Evolutionary conservation across 495 filamentous ascomycete genomes (phyloP).

Genomic region (Halenospora varia): DNA sequence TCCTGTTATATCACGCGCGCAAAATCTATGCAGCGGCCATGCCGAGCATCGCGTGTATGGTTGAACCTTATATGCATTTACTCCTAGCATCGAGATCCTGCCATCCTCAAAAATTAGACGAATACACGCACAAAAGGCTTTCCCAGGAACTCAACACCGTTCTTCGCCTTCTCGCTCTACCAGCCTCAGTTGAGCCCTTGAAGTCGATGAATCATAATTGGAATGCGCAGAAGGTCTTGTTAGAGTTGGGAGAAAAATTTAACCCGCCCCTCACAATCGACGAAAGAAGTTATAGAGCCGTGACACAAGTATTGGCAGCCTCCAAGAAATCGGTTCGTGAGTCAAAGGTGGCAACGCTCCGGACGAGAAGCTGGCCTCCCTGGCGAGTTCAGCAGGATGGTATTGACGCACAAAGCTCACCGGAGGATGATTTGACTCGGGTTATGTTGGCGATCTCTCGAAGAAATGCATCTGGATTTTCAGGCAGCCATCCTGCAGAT

Average conservation of each 20-base stretch:
- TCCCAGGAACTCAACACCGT: constrained; percentile 11
- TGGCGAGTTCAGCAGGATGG: constrained; percentile 27
- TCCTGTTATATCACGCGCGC: constrained; percentile 22
- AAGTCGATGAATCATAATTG: constrained; percentile 24
- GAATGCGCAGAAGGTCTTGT: constrained; percentile 21
- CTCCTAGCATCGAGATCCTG: neutral
- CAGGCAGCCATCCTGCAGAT: constrained; percentile 2
- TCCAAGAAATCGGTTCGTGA: constrained; percentile 21
- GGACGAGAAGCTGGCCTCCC: constrained; percentile 24
- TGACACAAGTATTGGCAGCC: constrained; percentile 18
- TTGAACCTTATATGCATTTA: constrained; percentile 4
- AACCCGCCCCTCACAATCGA: constrained; percentile 18
- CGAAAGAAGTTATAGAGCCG: constrained; percentile 19
- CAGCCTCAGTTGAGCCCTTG: constrained; percentile 17
- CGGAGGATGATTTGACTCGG: constrained; percentile 23
- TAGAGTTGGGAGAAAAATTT: constrained; percentile 13
- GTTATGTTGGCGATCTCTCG: constrained; percentile 8
- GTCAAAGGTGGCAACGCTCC: constrained; percentile 12
- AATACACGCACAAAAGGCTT: neutral
- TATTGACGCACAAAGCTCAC: constrained; percentile 23
- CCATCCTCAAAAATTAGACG: neutral
- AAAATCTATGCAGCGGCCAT: constrained; percentile 22
- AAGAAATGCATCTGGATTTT: constrained; percentile 18
- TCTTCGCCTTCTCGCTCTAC: constrained; percentile 16
- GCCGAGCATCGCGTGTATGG: constrained; percentile 11